Conservation (phyloP, 805 yeast genomes). For the Scheffersomyces ergatensis region DNA sequence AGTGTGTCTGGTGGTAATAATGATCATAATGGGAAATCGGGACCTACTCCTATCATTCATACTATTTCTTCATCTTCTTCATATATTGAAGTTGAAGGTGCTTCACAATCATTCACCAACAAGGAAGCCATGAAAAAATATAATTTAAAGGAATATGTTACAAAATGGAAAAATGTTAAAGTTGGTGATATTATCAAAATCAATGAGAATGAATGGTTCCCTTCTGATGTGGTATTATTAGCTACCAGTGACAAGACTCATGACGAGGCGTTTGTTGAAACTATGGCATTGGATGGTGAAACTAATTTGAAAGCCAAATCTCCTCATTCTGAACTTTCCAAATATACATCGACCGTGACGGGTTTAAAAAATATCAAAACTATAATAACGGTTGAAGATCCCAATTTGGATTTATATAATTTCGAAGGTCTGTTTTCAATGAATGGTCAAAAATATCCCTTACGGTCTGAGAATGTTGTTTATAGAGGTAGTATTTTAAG, state of each 20-base stretch:
- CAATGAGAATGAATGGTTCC: constrained; percentile 84
- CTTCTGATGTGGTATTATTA: constrained; percentile 82
- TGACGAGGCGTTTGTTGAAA: constrained; percentile 73
- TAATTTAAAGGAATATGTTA: constrained; percentile 29
- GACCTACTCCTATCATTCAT: not conserved
- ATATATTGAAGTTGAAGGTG: constrained; percentile 2
- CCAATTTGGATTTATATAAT: constrained; percentile 86
- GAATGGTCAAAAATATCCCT: constrained; percentile 45
- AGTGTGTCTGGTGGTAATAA: not conserved
- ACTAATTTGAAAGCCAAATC: constrained; percentile 79
- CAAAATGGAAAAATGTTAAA: constrained; percentile 69
- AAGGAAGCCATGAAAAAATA: constrained; percentile 19
- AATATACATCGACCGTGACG: constrained; percentile 46
- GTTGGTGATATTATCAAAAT: constrained; percentile 87
- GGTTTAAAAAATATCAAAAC: constrained; percentile 51
- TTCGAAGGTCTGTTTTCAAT: constrained; percentile 74
- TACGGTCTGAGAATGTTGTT: constrained; percentile 78
- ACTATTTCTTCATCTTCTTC: constrained; percentile 3
- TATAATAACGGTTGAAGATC: constrained; percentile 76
- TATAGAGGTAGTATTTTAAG: constrained; percentile 89
- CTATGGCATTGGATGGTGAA: constrained; percentile 98
- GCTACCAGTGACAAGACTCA: constrained; percentile 62
- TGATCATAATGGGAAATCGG: not conserved
- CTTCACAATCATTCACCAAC: constrained; percentile 8
- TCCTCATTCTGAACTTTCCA: constrained; percentile 65